Percentiles rank a stretch among this genome's conserved stretches.
Evolutionary conservation across 345 rosid species (phyloP).

Genomic region (Citrus inodora): DNA sequence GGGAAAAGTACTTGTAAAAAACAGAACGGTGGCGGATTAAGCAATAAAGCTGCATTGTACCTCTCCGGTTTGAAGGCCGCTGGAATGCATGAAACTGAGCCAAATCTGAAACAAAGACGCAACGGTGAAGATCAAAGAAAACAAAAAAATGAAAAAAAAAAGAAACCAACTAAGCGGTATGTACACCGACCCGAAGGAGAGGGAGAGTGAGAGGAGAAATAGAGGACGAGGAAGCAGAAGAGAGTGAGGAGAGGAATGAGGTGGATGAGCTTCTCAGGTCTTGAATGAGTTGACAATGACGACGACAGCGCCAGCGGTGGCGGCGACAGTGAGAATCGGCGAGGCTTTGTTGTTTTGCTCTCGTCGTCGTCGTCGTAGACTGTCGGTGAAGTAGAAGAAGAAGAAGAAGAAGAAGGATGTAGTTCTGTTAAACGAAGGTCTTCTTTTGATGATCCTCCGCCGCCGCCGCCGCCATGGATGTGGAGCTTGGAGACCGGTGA

Average conservation of each 20-base stretch:
- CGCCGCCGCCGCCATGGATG: conserved; percentile 38
- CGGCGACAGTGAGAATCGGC: conserved; percentile 46
- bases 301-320: conserved; percentile 19
- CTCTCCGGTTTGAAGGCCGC: conserved; percentile 40
- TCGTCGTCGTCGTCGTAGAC: conserved; percentile 38
- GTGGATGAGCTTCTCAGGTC: conserved; percentile 72
- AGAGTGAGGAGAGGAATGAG: conserved; percentile 78
- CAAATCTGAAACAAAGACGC: conserved; percentile 52
- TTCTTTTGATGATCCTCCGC: conserved; percentile 43
- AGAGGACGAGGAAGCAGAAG: conserved; percentile 76
- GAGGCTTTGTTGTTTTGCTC: conserved; percentile 48
- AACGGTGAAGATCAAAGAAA: neutral
- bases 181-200: conserved; percentile 55
- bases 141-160: neutral
- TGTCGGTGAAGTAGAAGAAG: conserved; percentile 19
- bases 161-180: neutral
- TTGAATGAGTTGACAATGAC: conserved; percentile 31
- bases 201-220: conserved; percentile 76
- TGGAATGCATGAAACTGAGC: conserved; percentile 67
- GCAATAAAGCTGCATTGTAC: conserved; percentile 48
- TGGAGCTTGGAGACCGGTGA: conserved; percentile 73
- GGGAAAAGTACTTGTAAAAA: neutral
- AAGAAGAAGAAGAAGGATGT: conserved; percentile 20
- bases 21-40: neutral
- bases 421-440: conserved; percentile 31